phyloP scores from a whole-genome alignment of 108 stramenopile species.

The Discostella pseudostelligera region DNA sequence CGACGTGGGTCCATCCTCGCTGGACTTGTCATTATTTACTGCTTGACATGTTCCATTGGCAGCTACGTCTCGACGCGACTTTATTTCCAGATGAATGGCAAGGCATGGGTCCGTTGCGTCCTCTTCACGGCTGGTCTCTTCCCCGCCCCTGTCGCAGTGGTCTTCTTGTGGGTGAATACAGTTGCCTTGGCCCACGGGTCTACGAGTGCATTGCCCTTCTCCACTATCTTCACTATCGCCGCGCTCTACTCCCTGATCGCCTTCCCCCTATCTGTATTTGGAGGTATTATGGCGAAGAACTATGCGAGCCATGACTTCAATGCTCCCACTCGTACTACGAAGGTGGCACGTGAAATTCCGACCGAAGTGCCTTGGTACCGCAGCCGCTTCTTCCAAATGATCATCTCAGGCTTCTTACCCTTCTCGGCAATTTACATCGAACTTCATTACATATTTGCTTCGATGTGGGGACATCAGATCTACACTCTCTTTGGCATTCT shows the following conservation, averaged over 20 bases:
- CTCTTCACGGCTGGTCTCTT: conserved; percentile 84
- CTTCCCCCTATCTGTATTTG: conserved; percentile 90
- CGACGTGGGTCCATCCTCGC: conserved; percentile 93
- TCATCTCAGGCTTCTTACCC: conserved; percentile 97
- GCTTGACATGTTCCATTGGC: conserved; percentile 85
- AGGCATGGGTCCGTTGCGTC: conserved; percentile 91
- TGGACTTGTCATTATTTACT: conserved; percentile 89
- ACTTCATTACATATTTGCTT: conserved; percentile 96
- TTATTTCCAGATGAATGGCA: conserved; percentile 91
- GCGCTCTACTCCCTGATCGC: conserved; percentile 80
- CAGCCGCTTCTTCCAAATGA: conserved; percentile 64
- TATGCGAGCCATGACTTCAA: conserved; percentile 83
- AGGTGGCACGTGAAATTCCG: conserved; percentile 95
- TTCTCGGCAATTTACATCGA: conserved; percentile 99
- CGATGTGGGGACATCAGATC: conserved; percentile 99
- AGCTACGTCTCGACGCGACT: conserved; percentile 85
- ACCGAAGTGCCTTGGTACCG: conserved; percentile 83
- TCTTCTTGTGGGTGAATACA: conserved; percentile 92
- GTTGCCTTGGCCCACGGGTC: conserved; percentile 89
- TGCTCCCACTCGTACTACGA: conserved; percentile 96
- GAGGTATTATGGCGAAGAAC: conserved; percentile 91
- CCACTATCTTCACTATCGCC: conserved; percentile 86
- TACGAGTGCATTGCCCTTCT: conserved; percentile 93
- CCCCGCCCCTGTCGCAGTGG: conserved; percentile 79
- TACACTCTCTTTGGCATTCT: conserved; percentile 99